Base-by-base conservation (phyloP, 108 stramenopile genomes). In the Fragilariopsis cylindrus region DNA sequence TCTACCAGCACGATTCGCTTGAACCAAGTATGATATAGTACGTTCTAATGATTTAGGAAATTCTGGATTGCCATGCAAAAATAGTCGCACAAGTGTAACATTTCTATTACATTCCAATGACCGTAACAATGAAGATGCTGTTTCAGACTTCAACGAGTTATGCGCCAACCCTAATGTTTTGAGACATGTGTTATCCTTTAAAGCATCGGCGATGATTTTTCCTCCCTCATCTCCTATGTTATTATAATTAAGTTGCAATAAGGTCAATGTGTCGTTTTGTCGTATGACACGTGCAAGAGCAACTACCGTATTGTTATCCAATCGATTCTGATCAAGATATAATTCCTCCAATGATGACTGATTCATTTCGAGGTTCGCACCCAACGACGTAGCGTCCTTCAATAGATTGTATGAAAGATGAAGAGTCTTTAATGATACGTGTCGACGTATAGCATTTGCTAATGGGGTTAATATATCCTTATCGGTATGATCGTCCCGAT, bases 301-400 rank as follows among this genome's bases (percentile, higher is more conserved):
- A 44, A 75, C 48, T 1, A 75, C 86, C 30, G 81, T 73, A 1
- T 64, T n/a, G 30, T 65, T 60, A 11, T 72, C 68, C 21, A 91
- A 76, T 5, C 63, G 48, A 63, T 91, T 91, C 60, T 85, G 67
- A 75, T 85, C 78, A 65, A 88, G 70, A 64, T 85, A 75, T 40
- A 89, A 42, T 69, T 85, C 80, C n/a, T 58, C 46, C 18, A 85
- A 40, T 1, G 47, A 49, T 41, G 76, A 48, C 50, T 7, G 18
- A 52, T 78, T 81, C n/a, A 69, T 39, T 48, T 49, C 30, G n/a
- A 80, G 69, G 13, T 67, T 50, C 1, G 30, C 13, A 18, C 63
- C 79, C 6, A 85, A 13, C 1, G 53, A 57, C 21, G 48, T 15
- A 4, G 63, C 63, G 57, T 82, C 54, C 19, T 5, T 48, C 53